Conservation (phyloP, 495 filamentous ascomycete species). For the Penicilliopsis zonata region DNA sequence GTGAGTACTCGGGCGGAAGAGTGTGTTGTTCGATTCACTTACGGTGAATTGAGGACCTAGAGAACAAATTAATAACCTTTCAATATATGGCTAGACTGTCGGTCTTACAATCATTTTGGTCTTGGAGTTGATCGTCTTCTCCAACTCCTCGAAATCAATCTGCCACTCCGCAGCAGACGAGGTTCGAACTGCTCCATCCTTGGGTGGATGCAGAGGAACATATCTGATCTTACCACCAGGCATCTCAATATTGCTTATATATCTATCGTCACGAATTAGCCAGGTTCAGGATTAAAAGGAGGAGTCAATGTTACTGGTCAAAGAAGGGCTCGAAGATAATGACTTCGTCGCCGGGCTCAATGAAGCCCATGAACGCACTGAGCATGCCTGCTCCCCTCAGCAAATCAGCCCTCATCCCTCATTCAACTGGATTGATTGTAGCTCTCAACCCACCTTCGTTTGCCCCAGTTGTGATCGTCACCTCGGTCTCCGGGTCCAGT, state of each 20-base stretch:
- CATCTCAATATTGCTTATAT: slow-evolving; percentile 97
- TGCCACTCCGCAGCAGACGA: slow-evolving; percentile 81
- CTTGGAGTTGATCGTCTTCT: slow-evolving; percentile 67
- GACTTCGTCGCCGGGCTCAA: slow-evolving; percentile 89
- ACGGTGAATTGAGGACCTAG: slow-evolving; percentile 34
- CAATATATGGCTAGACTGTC: slow-evolving; percentile 30
- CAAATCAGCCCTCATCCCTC: background rate
- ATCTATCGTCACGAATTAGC: no score
- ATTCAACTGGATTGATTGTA: background rate
- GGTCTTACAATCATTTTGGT: slow-evolving; percentile 87
- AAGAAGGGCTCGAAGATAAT: slow-evolving; percentile 99
- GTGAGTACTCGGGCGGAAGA: no score
- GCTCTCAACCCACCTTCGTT: slow-evolving; percentile 65
- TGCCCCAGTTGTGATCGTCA: slow-evolving; percentile 90
- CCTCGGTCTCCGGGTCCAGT: slow-evolving; percentile 79
- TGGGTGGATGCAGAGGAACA: slow-evolving; percentile 85
- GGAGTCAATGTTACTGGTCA: slow-evolving; percentile 90
- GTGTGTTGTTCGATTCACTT: slow-evolving; percentile 14
- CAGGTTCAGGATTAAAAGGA: no score
- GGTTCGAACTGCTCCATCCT: slow-evolving; percentile 64
- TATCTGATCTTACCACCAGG: slow-evolving; percentile 88
- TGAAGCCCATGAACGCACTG: slow-evolving; percentile 93
- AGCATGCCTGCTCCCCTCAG: slow-evolving; percentile 50
- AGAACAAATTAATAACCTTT: no score
- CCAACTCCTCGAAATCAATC: slow-evolving; percentile 72